phyloP scores from a whole-genome alignment of 2,329 filamentous ascomycete genomes.

The Nigrospora osmanthi region DNA sequence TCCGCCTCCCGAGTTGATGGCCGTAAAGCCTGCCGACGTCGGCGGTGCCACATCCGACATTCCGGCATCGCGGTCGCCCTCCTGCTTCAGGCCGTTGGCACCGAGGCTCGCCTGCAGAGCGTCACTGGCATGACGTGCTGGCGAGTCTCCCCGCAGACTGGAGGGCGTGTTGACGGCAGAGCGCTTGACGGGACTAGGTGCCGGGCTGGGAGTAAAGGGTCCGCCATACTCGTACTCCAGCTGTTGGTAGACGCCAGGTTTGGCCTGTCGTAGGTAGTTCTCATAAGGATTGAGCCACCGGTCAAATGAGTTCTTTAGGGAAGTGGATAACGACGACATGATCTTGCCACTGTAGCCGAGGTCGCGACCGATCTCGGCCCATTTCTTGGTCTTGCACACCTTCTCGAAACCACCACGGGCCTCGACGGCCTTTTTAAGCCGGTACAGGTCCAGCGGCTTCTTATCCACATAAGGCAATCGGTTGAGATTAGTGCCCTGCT shows the following conservation, averaged over 20 bases:
- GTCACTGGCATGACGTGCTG: conserved; percentile 50
- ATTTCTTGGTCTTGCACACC: conserved; percentile 97
- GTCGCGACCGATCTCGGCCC: conserved; percentile 96
- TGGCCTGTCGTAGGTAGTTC: conserved; percentile 83
- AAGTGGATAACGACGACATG: conserved; percentile 97
- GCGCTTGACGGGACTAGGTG: conserved; percentile 62
- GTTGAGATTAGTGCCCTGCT: conserved; percentile 89
- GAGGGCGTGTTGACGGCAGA: conserved; percentile 52
- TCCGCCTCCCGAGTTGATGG: conserved; percentile 46
- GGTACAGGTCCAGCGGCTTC: conserved; percentile 89
- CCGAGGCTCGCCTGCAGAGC: conserved; percentile 38
- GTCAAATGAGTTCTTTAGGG: conserved; percentile 95
- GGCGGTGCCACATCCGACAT: conserved; percentile 37
- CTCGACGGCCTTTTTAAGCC: conserved; percentile 94
- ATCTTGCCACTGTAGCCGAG: conserved; percentile 98
- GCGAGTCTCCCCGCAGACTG: conserved; percentile 56
- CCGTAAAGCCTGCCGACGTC: conserved; percentile 50
- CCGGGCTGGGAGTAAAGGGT: conserved; percentile 70
- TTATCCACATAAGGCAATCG: conserved; percentile 96
- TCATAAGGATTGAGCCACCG: conserved; percentile 96
- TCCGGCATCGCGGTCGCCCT: conserved; percentile 38
- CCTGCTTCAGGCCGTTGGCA: conserved; percentile 31
- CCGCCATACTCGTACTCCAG: conserved; percentile 89
- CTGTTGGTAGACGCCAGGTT: conserved; percentile 94
- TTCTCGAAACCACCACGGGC: conserved; percentile 90